Percentiles rank a stretch among this genome's conserved stretches.
phyloP scores from a whole-genome alignment of 208 protist species.

The Tritrichomonas foetus region DNA sequence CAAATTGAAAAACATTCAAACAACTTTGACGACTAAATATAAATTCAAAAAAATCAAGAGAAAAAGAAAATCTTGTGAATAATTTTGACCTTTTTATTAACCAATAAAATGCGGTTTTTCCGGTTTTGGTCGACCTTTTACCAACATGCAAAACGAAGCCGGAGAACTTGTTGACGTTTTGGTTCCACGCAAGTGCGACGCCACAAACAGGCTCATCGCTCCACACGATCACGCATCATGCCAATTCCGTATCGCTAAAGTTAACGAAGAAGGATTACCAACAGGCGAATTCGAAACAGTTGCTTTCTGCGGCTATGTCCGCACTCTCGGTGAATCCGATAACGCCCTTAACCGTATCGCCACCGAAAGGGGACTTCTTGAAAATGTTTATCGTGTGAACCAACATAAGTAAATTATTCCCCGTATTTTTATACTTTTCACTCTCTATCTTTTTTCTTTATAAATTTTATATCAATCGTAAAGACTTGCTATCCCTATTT shows the following conservation, averaged over 20 bases:
- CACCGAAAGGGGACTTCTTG: neutral
- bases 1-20: no score
- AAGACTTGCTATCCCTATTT: no score
- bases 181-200: neutral
- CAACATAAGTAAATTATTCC: no score
- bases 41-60: no score
- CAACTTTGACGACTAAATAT: no score
- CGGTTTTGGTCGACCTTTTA: neutral
- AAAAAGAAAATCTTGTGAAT: no score
- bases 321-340: neutral
- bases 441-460: no score
- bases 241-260: neutral
- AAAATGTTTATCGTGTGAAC: no score
- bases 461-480: no score
- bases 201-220: neutral
- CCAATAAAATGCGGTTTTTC: neutral
- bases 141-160: conserved; percentile 7
- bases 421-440: no score
- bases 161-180: neutral
- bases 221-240: conserved; percentile 38
- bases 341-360: conserved; percentile 21
- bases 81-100: no score
- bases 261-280: neutral
- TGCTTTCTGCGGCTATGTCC: conserved; percentile 1
- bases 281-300: no score